These are phyloP conservation scores for Trichoderma citrinoviride DNA, from an alignment of 2,329 filamentous ascomycete species.

Conservation along the genomic window DNA sequence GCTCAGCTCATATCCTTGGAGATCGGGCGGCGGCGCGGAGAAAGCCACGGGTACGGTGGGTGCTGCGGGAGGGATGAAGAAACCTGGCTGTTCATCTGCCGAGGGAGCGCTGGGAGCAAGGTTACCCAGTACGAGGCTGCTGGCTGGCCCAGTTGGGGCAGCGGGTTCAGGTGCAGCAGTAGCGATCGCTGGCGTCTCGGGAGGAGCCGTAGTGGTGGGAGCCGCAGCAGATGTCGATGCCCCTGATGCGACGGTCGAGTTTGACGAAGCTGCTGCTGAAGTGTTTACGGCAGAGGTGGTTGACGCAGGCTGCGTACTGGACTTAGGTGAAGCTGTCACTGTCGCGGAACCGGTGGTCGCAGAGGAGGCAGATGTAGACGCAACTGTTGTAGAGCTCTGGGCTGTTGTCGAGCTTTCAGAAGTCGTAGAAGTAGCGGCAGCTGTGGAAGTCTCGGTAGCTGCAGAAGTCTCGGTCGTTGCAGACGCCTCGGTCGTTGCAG, in stretches of 20 bases:
- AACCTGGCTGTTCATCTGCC: slow-evolving; percentile 10
- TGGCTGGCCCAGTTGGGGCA: neutral
- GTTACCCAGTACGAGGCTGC: slow-evolving; percentile 8
- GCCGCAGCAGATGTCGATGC: neutral
- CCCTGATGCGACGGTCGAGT: neutral
- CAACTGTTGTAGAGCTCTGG: too few relatives aligned
- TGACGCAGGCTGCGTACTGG: neutral
- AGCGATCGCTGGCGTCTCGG: neutral
- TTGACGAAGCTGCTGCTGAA: neutral
- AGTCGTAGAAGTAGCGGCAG: too few relatives aligned
- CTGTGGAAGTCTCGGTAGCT: too few relatives aligned
- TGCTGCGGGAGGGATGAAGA: slow-evolving; percentile 4
- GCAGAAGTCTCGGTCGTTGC: too few relatives aligned
- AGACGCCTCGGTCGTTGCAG: too few relatives aligned
- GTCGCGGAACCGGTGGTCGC: neutral
- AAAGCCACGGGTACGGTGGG: slow-evolving; percentile 7
- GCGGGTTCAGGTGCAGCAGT: neutral
- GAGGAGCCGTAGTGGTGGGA: neutral
- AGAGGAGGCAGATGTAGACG: neutral
- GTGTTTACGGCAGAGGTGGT: neutral
- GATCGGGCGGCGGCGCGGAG: slow-evolving; percentile 8
- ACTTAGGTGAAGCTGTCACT: neutral
- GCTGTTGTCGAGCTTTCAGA: too few relatives aligned
- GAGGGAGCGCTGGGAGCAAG: neutral
- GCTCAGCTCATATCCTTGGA: slow-evolving; percentile 14